Evolutionary conservation across 2,329 filamentous ascomycete genomes (phyloP).

Genomic region (Claviceps citrina): DNA sequence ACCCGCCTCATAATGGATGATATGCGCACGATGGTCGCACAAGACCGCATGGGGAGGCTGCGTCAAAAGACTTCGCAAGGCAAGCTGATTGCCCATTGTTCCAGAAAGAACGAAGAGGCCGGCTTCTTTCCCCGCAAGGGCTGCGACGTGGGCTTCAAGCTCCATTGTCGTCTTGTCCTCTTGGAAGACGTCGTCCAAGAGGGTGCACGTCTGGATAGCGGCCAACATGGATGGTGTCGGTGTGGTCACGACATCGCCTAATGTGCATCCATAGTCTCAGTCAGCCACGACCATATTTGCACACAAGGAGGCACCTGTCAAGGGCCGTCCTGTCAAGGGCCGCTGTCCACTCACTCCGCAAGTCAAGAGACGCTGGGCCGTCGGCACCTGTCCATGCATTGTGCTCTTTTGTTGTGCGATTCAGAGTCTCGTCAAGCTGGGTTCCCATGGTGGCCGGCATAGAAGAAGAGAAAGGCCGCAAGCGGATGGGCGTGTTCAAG

Average conservation of each 20-base stretch:
- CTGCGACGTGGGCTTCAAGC: constrained; percentile 60
- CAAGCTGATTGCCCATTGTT: constrained; percentile 88
- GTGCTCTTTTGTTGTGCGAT: not conserved
- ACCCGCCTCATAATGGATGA: constrained; percentile 51
- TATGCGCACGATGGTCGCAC: constrained; percentile 65
- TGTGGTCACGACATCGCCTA: constrained; percentile 47
- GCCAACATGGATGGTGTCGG: constrained; percentile 69
- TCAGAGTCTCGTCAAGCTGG: not conserved
- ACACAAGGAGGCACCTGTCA: not conserved
- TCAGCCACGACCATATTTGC: not conserved
- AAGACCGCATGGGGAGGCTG: constrained; percentile 70
- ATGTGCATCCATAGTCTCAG: not conserved
- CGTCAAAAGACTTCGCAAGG: constrained; percentile 59
- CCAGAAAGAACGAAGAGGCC: constrained; percentile 74
- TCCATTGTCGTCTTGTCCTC: constrained; percentile 67
- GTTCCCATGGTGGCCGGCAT: constrained; percentile 1
- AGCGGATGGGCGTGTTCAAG: not conserved
- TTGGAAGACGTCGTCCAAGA: constrained; percentile 70
- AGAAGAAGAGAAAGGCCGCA: not conserved
- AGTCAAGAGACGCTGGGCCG: constrained; percentile 9
- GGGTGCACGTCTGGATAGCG: constrained; percentile 57
- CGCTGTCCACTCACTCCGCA: constrained; percentile 8
- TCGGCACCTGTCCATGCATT: constrained; percentile 10
- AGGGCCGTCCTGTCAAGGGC: not conserved
- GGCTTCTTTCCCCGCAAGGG: constrained; percentile 58